phyloP scores from a whole-genome alignment of 352 stramenopile genomes.

The Pythium aphanidermatum region DNA sequence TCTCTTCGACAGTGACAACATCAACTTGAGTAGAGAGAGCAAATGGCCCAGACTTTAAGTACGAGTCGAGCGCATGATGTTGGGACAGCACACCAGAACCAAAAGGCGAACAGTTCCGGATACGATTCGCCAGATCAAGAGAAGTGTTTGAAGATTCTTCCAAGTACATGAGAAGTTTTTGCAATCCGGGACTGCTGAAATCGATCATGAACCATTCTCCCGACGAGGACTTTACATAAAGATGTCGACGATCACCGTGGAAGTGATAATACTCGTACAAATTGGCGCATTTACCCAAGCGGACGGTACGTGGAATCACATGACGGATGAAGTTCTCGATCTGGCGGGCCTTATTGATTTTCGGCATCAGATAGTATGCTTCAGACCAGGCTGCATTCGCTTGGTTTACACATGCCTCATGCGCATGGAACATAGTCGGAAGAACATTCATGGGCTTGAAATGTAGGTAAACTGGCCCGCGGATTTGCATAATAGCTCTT shows the following conservation, averaged over 20 bases:
- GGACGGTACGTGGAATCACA: conserved; percentile 53
- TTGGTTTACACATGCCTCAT: conserved; percentile 50
- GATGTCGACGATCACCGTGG: conserved; percentile 36
- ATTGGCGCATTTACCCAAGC: conserved; percentile 46
- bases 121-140: conserved; percentile 5
- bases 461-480: conserved; percentile 40
- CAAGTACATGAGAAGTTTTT: conserved; percentile 47
- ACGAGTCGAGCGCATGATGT: background rate
- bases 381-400: conserved; percentile 63
- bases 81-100: background rate
- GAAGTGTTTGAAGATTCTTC: conserved; percentile 12
- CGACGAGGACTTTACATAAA: conserved; percentile 47
- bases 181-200: conserved; percentile 20
- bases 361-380: conserved; percentile 39
- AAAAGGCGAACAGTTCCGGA: conserved; percentile 3
- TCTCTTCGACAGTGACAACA: background rate
- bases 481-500: conserved; percentile 9
- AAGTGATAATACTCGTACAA: conserved; percentile 64
- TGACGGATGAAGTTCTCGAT: conserved; percentile 61
- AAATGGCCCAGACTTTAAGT: conserved; percentile 11
- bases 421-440: conserved; percentile 33
- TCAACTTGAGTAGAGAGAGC: conserved; percentile 8
- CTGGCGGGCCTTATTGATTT: conserved; percentile 36
- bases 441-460: conserved; percentile 28
- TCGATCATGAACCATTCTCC: conserved; percentile 41